A percentile compares a stretch with the other conserved stretches of the same genome.
These are phyloP conservation scores for Saturnispora zaruensis DNA, from an alignment of 805 yeast genomes.

Conservation along the genomic window DNA sequence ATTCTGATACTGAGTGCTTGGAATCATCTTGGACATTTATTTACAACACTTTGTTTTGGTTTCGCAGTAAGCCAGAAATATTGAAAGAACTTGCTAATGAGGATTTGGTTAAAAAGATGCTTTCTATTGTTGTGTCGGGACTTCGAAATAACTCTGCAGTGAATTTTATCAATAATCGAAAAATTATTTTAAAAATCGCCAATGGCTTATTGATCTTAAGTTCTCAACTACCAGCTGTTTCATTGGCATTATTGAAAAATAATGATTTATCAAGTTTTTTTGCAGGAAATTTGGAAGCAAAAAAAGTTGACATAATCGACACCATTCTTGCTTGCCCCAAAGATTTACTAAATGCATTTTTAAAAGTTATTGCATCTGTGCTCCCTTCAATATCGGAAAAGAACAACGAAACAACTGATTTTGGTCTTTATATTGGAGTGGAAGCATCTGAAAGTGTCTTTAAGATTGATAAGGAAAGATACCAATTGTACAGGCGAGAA, in stretches of 20 bases:
- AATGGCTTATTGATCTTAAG: constrained; percentile 40
- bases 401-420: constrained; percentile 11
- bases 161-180: constrained; percentile 22
- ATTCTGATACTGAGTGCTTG: constrained; percentile 49
- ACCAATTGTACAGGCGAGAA: constrained; percentile 22
- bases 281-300: constrained; percentile 32
- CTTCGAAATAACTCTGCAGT: constrained; percentile 19
- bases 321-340: constrained; percentile 67
- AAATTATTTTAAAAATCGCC: constrained; percentile 33
- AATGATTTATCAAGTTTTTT: constrained; percentile 42
- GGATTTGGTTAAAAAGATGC: constrained; percentile 29
- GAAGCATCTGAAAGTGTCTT: constrained; percentile 26
- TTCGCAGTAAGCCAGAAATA: not conserved
- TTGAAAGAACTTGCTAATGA: constrained; percentile 6
- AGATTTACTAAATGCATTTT: constrained; percentile 46
- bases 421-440: constrained; percentile 23
- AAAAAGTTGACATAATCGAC: constrained; percentile 35
- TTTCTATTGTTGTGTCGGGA: constrained; percentile 20
- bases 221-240: constrained; percentile 33
- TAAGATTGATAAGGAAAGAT: not conserved
- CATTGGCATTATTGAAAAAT: constrained; percentile 37
- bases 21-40: constrained; percentile 63
- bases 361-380: constrained; percentile 47
- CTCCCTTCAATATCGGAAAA: constrained; percentile 38
- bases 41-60: constrained; percentile 40